Conservation (phyloP, 1,284 basidiomycete genomes). For the Apiotrichum laibachii region DNA sequence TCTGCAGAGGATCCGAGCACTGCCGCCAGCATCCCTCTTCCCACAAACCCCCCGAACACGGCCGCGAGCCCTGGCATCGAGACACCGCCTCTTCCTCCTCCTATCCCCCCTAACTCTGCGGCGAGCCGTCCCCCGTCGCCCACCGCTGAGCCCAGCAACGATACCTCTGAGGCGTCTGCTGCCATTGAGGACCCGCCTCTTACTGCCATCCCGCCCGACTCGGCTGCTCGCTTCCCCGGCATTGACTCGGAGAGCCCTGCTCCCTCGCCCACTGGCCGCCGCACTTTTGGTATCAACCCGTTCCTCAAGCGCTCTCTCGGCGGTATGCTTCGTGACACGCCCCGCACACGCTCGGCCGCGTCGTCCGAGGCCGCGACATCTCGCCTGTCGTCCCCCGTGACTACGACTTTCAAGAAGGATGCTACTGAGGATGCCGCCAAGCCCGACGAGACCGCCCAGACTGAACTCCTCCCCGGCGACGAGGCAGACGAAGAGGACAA, state of each 20-base stretch:
- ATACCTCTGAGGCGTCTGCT: neutral
- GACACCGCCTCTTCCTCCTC: neutral
- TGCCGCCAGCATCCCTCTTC: neutral
- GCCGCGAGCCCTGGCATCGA: neutral
- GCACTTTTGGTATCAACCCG: slow-evolving; percentile 3
- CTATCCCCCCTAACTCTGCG: neutral
- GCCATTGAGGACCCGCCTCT: neutral
- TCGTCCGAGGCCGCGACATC: neutral
- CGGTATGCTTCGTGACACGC: slow-evolving; percentile 8
- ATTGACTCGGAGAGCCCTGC: neutral
- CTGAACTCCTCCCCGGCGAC: neutral
- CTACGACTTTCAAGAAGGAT: neutral
- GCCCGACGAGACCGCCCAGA: neutral
- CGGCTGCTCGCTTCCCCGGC: neutral
- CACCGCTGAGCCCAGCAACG: neutral
- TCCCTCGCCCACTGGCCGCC: neutral
- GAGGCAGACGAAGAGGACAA: slow-evolving; percentile 5
- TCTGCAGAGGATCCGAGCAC: neutral
- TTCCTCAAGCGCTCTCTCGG: slow-evolving; percentile 20
- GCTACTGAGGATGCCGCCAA: neutral
- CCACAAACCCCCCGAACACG: slow-evolving; percentile 2
- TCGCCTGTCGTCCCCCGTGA: neutral
- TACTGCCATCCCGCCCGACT: neutral
- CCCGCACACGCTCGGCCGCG: neutral
- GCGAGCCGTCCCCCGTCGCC: neutral